phyloP scores from a whole-genome alignment of 2,329 filamentous ascomycete genomes.

The Fusarium cyanostomum region DNA sequence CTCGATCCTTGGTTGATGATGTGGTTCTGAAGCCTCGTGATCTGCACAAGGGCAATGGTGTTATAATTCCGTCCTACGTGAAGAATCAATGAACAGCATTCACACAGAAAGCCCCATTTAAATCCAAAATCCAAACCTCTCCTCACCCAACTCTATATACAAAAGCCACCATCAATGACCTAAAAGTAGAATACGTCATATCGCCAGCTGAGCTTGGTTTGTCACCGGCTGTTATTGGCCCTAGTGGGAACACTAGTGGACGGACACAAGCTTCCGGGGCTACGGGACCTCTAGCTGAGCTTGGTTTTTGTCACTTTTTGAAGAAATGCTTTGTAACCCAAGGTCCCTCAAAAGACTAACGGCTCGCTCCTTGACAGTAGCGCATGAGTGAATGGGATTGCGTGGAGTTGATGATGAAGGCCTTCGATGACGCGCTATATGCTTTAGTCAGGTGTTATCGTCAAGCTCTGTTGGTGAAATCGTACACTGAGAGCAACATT shows the following conservation, averaged over 20 bases:
- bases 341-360: neutral
- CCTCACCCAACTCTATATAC: conserved; percentile 23
- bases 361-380: neutral
- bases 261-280: conserved; percentile 33
- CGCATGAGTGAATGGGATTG: conserved; percentile 9
- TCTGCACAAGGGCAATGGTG: neutral
- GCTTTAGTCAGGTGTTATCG: neutral
- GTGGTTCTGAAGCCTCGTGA: neutral
- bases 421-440: conserved; percentile 3
- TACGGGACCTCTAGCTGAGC: conserved; percentile 14
- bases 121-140: neutral
- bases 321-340: conserved; percentile 10
- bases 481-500: neutral
- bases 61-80: too few species aligned
- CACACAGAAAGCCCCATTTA: conserved; percentile 6
- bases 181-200: conserved; percentile 43
- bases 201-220: conserved; percentile 13
- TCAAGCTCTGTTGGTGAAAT: neutral
- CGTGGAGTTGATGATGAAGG: neutral
- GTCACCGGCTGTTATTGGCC: conserved; percentile 16
- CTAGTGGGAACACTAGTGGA: conserved; percentile 25
- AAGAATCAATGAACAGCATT: neutral
- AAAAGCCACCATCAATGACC: conserved; percentile 25
- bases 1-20: neutral
- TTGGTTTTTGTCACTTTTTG: conserved; percentile 14